Conservation (phyloP, 345 rosid species). For the Arabidopsis arenosa region DNA sequence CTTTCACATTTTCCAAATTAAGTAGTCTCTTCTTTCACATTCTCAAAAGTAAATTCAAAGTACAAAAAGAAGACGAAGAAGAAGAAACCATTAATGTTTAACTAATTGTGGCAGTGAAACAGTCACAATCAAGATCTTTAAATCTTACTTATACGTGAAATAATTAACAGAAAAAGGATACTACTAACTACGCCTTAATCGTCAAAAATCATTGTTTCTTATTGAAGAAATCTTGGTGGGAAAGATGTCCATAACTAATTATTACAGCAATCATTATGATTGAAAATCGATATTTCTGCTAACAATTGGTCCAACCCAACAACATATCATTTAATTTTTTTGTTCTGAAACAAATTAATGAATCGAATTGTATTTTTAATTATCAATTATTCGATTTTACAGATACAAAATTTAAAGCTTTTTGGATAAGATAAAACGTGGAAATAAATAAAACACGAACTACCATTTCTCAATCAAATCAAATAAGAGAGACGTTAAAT, state of each 20-base stretch:
- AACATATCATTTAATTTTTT: conserved; percentile 28
- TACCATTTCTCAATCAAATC: conserved; percentile 21
- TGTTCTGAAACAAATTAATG: conserved; percentile 26
- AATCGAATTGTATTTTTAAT: background rate
- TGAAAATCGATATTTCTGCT: conserved; percentile 32
- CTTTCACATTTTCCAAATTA: background rate
- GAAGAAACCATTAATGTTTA: conserved; percentile 20
- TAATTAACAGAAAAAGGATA: background rate
- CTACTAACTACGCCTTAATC: background rate
- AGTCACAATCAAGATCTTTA: conserved; percentile 26
- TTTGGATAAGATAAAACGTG: conserved; percentile 35
- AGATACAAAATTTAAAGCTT: background rate
- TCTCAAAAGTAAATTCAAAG: conserved; percentile 3
- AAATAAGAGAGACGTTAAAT: conserved; percentile 2
- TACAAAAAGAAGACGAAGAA: conserved; percentile 21
- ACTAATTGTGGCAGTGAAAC: conserved; percentile 13
- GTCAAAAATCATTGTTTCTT: background rate
- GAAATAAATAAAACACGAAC: conserved; percentile 30
- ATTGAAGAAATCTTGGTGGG: conserved; percentile 33
- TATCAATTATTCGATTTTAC: conserved; percentile 7
- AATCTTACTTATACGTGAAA: background rate
- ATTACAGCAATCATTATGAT: conserved; percentile 42
- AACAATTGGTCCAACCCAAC: conserved; percentile 39
- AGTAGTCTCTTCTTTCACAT: background rate
- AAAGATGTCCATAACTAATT: conserved; percentile 31